Evolutionary conservation across 176 grass and related monocot species (phyloP).

Genomic region (Carex scoparia): DNA sequence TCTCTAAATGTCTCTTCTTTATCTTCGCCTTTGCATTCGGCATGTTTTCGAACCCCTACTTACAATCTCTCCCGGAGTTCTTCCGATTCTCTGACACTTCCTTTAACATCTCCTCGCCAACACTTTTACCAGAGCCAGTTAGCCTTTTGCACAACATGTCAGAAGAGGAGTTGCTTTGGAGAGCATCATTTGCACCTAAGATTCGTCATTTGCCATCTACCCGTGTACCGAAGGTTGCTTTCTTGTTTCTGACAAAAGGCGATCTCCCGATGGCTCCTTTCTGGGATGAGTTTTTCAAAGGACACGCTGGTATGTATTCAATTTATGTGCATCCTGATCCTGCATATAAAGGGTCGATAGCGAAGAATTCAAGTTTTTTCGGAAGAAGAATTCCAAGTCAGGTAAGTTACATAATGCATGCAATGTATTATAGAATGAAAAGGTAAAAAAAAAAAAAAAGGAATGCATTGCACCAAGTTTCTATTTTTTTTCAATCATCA

Average conservation of each 20-base stretch:
- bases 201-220: conserved; percentile 14
- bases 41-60: conserved; percentile 34
- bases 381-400: not conserved
- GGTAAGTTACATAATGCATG: conserved; percentile 1
- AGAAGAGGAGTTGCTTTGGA: conserved; percentile 52
- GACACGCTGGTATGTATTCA: too few relatives aligned
- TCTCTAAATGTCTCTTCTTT: conserved; percentile 15
- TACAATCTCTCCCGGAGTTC: conserved; percentile 3
- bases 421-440: too few relatives aligned
- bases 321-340: too few relatives aligned
- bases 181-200: conserved; percentile 55
- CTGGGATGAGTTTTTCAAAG: too few relatives aligned
- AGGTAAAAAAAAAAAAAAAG: not conserved
- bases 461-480: not conserved
- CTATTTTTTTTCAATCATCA: not conserved
- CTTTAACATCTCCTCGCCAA: not conserved
- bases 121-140: not conserved
- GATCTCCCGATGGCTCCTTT: conserved; percentile 39
- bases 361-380: too few relatives aligned
- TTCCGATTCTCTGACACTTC: not conserved
- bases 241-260: conserved; percentile 61
- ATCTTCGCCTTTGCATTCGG: conserved; percentile 40
- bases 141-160: conserved; percentile 42
- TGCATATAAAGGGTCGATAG: too few relatives aligned
- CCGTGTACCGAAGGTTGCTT: conserved; percentile 51